Evolutionary conservation across 1,284 basidiomycete species (phyloP).

Genomic region (Cryptococcus sp.): DNA sequence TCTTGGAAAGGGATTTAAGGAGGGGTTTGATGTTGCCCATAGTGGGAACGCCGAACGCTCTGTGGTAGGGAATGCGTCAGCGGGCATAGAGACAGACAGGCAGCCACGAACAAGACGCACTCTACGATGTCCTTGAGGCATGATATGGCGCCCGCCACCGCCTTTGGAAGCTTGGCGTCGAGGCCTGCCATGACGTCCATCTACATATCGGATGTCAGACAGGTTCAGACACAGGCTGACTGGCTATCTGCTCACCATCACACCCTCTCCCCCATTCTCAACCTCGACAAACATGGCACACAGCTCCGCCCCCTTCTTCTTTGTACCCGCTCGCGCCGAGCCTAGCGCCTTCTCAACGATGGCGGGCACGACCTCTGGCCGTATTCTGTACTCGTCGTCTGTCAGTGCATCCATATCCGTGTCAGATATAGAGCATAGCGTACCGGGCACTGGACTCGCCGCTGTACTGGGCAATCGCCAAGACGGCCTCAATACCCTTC

Average conservation of each 20-base stretch:
- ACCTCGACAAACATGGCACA: slow-evolving; percentile 88
- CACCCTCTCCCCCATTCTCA: slow-evolving; percentile 81
- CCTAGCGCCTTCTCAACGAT: slow-evolving; percentile 96
- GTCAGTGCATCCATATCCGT: background rate
- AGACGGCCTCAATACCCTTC: slow-evolving; percentile 85
- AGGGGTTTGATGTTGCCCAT: slow-evolving; percentile 71
- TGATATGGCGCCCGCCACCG: slow-evolving; percentile 75
- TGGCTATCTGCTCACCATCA: slow-evolving; percentile 67
- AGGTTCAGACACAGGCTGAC: background rate
- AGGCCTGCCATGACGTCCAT: slow-evolving; percentile 79
- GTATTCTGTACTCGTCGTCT: slow-evolving; percentile 53
- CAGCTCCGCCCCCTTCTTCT: slow-evolving; percentile 80
- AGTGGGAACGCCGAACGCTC: slow-evolving; percentile 75
- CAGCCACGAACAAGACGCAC: slow-evolving; percentile 52
- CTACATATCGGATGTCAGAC: slow-evolving; percentile 51
- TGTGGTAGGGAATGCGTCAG: slow-evolving; percentile 41
- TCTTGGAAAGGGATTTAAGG: slow-evolving; percentile 82
- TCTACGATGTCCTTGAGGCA: slow-evolving; percentile 75
- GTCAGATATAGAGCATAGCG: no score
- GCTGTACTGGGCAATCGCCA: slow-evolving; percentile 82
- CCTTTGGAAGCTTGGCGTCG: slow-evolving; percentile 89
- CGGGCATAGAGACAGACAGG: background rate
- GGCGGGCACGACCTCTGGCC: slow-evolving; percentile 77
- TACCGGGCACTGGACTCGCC: slow-evolving; percentile 74
- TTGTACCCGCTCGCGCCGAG: slow-evolving; percentile 87